phyloP scores from a whole-genome alignment of 768 basidiomycete genomes.

The Amanita rubescens region DNA sequence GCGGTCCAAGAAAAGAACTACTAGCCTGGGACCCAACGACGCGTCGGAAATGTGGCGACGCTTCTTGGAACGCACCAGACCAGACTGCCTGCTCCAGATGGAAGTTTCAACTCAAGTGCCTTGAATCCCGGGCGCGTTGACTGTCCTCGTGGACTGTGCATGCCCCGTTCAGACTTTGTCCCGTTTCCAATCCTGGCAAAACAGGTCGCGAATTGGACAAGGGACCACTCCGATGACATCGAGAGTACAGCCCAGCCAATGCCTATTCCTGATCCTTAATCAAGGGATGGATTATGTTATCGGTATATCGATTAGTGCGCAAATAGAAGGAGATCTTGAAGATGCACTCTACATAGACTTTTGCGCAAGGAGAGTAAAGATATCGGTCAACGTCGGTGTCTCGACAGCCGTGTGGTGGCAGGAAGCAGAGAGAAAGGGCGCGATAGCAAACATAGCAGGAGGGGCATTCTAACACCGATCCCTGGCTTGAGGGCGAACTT shows the following conservation, averaged over 20 bases:
- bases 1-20: neutral
- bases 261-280: neutral
- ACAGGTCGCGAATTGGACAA: neutral
- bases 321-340: neutral
- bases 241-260: neutral
- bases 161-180: neutral
- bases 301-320: conserved; percentile 3
- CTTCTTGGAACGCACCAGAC: conserved; percentile 1
- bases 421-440: neutral
- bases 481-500: neutral
- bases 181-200: neutral
- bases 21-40: neutral
- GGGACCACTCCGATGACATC: neutral
- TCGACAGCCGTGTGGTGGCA: neutral
- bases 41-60: neutral
- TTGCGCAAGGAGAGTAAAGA: neutral
- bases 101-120: neutral
- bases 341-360: neutral
- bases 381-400: neutral
- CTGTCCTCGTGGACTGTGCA: neutral
- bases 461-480: neutral
- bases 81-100: neutral
- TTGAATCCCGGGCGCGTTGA: neutral
- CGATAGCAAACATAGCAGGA: conserved; percentile 1
- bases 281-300: neutral